These are phyloP conservation scores for Hansenula sp. DNA, from an alignment of 1,139 yeast species.

Conservation along the genomic window DNA sequence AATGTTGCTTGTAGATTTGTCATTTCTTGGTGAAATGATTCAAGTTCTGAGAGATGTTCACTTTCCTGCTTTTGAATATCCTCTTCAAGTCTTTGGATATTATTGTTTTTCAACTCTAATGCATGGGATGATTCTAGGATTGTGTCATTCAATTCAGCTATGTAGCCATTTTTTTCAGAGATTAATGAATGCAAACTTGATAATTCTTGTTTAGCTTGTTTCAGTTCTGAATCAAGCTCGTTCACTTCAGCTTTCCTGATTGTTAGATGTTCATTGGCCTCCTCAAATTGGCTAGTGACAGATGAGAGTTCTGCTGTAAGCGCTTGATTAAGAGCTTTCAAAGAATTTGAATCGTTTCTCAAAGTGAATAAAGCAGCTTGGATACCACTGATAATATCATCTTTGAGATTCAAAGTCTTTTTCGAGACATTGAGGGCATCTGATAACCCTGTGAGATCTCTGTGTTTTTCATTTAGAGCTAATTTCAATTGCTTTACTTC, in stretches of 20 bases:
- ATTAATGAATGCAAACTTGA: constrained; percentile 5
- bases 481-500: background rate
- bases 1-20: constrained; percentile 26
- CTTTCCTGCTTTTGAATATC: constrained; percentile 27
- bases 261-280: constrained; percentile 15
- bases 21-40: constrained; percentile 31
- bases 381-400: background rate
- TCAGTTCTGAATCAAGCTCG: constrained; percentile 20
- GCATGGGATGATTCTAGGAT: constrained; percentile 16
- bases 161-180: constrained; percentile 10
- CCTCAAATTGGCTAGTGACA: constrained; percentile 4
- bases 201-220: constrained; percentile 13
- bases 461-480: background rate
- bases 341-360: background rate
- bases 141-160: constrained; percentile 8
- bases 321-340: background rate
- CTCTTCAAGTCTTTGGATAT: constrained; percentile 21
- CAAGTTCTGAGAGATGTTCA: constrained; percentile 32
- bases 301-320: background rate
- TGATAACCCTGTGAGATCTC: background rate
- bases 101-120: constrained; percentile 23
- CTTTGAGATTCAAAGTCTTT: constrained; percentile 5
- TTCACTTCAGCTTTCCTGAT: constrained; percentile 22
- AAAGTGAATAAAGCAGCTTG: background rate
- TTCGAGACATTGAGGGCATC: background rate